A percentile compares a stretch with the other conserved stretches of the same genome.
phyloP scores from a whole-genome alignment of 129 eudicot genomes.

The Escallonia rubra region DNA sequence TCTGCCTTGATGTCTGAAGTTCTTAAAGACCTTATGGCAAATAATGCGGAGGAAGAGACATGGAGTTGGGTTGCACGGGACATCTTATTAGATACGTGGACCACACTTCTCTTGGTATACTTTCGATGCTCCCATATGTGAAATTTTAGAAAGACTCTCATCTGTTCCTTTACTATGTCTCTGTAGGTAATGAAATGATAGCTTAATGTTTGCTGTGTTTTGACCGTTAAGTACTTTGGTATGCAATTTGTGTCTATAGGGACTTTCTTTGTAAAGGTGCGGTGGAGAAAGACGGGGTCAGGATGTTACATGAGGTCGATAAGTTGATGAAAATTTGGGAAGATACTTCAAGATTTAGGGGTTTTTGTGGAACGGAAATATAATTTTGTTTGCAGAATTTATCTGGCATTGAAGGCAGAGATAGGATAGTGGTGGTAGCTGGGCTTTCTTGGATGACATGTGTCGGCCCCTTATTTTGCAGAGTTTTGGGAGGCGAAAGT shows the following conservation, averaged over 20 bases:
- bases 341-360: too few species aligned
- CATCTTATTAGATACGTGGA: constrained; percentile 92
- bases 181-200: neutral
- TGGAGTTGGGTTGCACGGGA: constrained; percentile 99
- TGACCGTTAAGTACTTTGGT: too few species aligned
- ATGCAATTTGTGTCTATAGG: neutral
- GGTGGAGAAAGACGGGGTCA: neutral
- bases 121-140: neutral
- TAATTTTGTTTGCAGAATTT: too few species aligned
- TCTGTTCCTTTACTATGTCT: neutral
- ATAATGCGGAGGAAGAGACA: constrained; percentile 70
- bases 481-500: too few species aligned
- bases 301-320: neutral
- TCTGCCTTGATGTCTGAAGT: constrained; percentile 89
- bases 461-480: too few species aligned
- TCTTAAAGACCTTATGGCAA: constrained; percentile 68
- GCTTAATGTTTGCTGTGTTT: too few species aligned
- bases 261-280: neutral
- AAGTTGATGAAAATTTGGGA: too few species aligned
- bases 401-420: too few species aligned
- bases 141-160: neutral
- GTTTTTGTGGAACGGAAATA: too few species aligned
- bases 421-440: neutral
- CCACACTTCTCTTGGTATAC: constrained; percentile 70
- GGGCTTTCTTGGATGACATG: neutral